A percentile compares a stretch with the other conserved stretches of the same genome.
Conservation (phyloP, 2,329 filamentous ascomycete genomes). For the Pseudohalonectria lignicola region DNA sequence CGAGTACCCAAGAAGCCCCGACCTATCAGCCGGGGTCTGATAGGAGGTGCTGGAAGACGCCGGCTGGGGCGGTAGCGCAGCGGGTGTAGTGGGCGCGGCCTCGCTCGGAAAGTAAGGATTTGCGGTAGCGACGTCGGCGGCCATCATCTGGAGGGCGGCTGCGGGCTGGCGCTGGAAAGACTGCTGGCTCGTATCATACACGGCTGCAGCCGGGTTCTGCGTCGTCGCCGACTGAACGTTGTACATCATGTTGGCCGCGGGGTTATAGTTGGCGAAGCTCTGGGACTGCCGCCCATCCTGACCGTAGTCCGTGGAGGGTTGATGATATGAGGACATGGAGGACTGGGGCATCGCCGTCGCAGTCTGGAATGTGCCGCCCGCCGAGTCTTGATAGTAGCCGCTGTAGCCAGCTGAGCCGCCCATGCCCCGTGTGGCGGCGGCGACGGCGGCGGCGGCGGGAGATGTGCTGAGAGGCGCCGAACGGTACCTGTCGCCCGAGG, state of each 20-base stretch:
- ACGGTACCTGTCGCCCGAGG: constrained; percentile 24
- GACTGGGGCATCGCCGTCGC: constrained; percentile 45
- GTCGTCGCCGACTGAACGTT: constrained; percentile 55
- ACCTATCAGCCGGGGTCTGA: constrained; percentile 46
- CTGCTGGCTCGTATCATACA: constrained; percentile 67
- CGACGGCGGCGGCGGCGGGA: constrained; percentile 26
- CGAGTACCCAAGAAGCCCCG: constrained; percentile 40
- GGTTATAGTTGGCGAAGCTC: constrained; percentile 46
- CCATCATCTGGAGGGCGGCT: constrained; percentile 66
- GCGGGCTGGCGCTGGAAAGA: constrained; percentile 63
- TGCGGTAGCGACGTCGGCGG: constrained; percentile 46
- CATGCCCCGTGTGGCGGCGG: too few relatives aligned
- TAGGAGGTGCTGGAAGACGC: constrained; percentile 42
- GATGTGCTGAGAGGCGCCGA: constrained; percentile 38
- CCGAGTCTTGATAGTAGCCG: constrained; percentile 46
- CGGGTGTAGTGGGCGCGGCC: constrained; percentile 45
- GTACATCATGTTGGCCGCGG: constrained; percentile 68
- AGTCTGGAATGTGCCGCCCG: constrained; percentile 33
- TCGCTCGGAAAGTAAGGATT: constrained; percentile 68
- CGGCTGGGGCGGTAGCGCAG: constrained; percentile 37
- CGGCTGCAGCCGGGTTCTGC: constrained; percentile 42
- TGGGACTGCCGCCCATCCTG: constrained; percentile 48
- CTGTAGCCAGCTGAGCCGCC: constrained; percentile 45
- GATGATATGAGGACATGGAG: constrained; percentile 44
- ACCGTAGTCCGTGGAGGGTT: constrained; percentile 45